Percentiles rank a stretch among this genome's conserved stretches.
phyloP scores from a whole-genome alignment of 176 grass and related monocot species.

The Puya raimondii region DNA sequence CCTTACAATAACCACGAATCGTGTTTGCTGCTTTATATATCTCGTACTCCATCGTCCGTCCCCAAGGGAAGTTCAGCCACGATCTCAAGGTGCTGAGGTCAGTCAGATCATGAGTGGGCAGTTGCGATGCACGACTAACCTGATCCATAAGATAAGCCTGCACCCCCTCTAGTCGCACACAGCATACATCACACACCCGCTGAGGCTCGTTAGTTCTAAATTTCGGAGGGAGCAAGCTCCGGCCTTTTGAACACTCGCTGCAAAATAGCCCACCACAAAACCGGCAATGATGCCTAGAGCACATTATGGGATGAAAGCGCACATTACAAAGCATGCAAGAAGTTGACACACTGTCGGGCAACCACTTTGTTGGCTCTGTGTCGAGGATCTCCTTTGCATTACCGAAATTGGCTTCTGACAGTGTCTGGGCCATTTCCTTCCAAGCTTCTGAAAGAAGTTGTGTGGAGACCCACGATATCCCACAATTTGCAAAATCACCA shows the following conservation, averaged over 20 bases:
- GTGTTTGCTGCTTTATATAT: constrained; percentile 94
- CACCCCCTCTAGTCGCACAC: constrained; percentile 54
- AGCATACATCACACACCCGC: constrained; percentile 85
- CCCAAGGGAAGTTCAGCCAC: constrained; percentile 86
- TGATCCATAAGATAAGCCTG: constrained; percentile 68
- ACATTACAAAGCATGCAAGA: constrained; percentile 78
- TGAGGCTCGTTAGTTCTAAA: constrained; percentile 69
- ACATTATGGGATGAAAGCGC: constrained; percentile 75
- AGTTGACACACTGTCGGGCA: constrained; percentile 65
- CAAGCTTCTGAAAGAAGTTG: constrained; percentile 60
- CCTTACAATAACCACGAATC: constrained; percentile 65
- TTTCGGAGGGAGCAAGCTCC: constrained; percentile 76
- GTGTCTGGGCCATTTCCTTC: constrained; percentile 52
- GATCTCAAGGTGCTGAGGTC: constrained; percentile 71
- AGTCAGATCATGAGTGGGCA: constrained; percentile 66
- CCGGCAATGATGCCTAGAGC: constrained; percentile 69
- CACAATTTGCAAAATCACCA: constrained; percentile 36
- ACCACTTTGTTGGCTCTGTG: constrained; percentile 69
- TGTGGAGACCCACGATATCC: constrained; percentile 46
- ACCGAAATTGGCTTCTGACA: constrained; percentile 43
- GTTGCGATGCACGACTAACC: constrained; percentile 53
- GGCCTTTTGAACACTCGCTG: constrained; percentile 62
- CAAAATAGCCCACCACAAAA: constrained; percentile 89
- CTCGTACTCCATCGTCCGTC: constrained; percentile 69
- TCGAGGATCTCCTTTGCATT: constrained; percentile 47